Evolutionary conservation across 805 yeast species (phyloP).

Genomic region (Blastobotrys terrestris): DNA sequence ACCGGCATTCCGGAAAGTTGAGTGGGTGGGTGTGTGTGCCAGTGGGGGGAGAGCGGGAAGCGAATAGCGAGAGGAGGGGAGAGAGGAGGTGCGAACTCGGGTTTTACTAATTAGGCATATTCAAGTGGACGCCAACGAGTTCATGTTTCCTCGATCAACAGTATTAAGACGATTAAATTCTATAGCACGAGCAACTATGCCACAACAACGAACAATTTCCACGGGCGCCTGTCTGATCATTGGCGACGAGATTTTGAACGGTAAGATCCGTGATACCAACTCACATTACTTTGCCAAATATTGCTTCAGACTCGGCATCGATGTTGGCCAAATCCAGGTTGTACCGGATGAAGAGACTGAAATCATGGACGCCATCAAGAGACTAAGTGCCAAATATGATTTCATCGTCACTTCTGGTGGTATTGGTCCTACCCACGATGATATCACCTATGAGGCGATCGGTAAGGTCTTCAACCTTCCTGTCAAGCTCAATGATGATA

Average conservation of each 20-base stretch:
- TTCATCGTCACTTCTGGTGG: slow-evolving; percentile 66
- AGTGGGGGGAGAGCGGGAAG: too few species aligned
- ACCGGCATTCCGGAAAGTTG: too few species aligned
- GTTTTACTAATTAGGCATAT: background rate
- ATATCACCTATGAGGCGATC: slow-evolving; percentile 72
- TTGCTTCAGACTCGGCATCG: slow-evolving; percentile 64
- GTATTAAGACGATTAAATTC: background rate
- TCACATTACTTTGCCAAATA: slow-evolving; percentile 63
- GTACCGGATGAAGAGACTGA: slow-evolving; percentile 73
- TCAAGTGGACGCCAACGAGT: background rate
- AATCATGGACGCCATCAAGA: slow-evolving; percentile 46
- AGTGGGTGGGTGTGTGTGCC: too few species aligned
- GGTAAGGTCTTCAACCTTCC: slow-evolving; percentile 56
- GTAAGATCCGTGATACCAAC: slow-evolving; percentile 76
- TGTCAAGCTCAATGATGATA: slow-evolving; percentile 46
- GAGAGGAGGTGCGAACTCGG: background rate
- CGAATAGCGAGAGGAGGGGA: too few species aligned
- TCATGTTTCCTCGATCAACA: background rate
- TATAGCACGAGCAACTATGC: background rate
- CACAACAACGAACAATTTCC: background rate
- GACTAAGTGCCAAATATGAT: slow-evolving; percentile 50
- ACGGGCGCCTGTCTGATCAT: slow-evolving; percentile 41
- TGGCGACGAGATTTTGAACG: slow-evolving; percentile 85
- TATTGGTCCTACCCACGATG: slow-evolving; percentile 89
- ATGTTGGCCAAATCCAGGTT: slow-evolving; percentile 58